Conservation (phyloP, 2,329 filamentous ascomycete genomes). For the Xylariaceae sp. region DNA sequence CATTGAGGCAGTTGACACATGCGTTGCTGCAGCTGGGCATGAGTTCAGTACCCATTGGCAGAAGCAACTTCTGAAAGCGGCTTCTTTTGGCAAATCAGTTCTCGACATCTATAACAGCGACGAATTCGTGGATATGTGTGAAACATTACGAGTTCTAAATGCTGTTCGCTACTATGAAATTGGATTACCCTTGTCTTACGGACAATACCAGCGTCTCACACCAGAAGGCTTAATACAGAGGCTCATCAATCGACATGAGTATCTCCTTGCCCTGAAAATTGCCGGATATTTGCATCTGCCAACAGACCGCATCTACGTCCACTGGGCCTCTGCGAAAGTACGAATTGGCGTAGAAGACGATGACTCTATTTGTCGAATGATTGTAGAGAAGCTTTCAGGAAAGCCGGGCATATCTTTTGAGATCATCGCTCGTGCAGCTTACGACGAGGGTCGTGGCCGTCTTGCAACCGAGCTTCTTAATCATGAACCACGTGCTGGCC, state of each 20-base stretch:
- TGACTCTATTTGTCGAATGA: slow-evolving; percentile 81
- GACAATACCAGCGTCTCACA: slow-evolving; percentile 90
- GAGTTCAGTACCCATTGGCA: slow-evolving; percentile 93
- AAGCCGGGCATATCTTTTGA: slow-evolving; percentile 96
- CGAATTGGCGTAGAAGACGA: slow-evolving; percentile 84
- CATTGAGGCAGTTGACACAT: slow-evolving; percentile 91
- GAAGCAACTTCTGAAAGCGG: slow-evolving; percentile 92
- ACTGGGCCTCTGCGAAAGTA: slow-evolving; percentile 96
- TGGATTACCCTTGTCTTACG: slow-evolving; percentile 87
- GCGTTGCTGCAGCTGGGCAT: slow-evolving; percentile 89
- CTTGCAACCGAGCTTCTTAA: slow-evolving; percentile 91
- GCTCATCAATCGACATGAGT: slow-evolving; percentile 87
- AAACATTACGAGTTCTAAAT: slow-evolving; percentile 89
- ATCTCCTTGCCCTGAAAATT: slow-evolving; percentile 85
- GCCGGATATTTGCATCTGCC: slow-evolving; percentile 86
- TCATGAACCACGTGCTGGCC: slow-evolving; percentile 91
- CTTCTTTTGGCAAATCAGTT: slow-evolving; percentile 96
- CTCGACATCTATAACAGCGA: slow-evolving; percentile 97
- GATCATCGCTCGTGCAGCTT: slow-evolving; percentile 88
- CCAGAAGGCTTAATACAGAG: slow-evolving; percentile 87
- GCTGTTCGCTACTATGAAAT: slow-evolving; percentile 91
- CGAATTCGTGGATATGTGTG: slow-evolving; percentile 98
- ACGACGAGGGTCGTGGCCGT: slow-evolving; percentile 88
- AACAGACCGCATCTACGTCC: slow-evolving; percentile 89
- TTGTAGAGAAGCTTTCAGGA: slow-evolving; percentile 84